phyloP scores from a whole-genome alignment of 441 rosid species.

The Jatropha multifida region DNA sequence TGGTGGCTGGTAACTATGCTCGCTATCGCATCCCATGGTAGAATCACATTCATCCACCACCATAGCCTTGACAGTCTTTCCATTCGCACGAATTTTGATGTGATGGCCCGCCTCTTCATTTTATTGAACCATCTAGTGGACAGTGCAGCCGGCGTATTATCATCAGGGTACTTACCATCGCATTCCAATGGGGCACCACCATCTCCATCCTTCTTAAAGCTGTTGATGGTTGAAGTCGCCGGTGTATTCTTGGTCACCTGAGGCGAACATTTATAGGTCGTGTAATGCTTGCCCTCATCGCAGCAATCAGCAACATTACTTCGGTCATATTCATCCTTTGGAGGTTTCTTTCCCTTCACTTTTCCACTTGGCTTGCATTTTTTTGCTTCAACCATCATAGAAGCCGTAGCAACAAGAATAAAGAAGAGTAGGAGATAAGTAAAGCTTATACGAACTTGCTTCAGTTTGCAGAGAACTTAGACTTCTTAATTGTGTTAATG shows the following conservation, averaged over 20 bases:
- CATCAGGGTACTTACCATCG: constrained; percentile 13
- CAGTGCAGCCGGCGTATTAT: constrained; percentile 17
- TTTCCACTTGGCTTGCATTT: constrained; percentile 31
- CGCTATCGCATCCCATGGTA: constrained; percentile 16
- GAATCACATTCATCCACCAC: constrained; percentile 27
- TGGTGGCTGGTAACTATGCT: constrained; percentile 21
- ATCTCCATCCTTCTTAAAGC: constrained; percentile 7
- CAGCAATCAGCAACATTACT: constrained; percentile 35
- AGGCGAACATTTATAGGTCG: constrained; percentile 33
- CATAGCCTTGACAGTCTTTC: constrained; percentile 15
- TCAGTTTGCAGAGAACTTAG: neutral
- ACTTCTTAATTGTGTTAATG: neutral
- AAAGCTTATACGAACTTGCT: neutral
- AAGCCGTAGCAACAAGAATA: neutral
- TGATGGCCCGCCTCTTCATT: constrained; percentile 12
- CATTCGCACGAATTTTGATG: constrained; percentile 16
- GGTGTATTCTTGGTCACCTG: constrained; percentile 17
- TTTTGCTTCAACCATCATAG: constrained; percentile 12
- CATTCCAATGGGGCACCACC: constrained; percentile 20
- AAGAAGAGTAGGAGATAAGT: constrained; percentile 3
- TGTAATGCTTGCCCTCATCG: constrained; percentile 25
- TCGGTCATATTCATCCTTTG: constrained; percentile 25
- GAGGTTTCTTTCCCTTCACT: constrained; percentile 27
- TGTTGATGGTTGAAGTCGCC: constrained; percentile 17
- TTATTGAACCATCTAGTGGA: constrained; percentile 21